Base-by-base conservation (phyloP, 768 basidiomycete genomes). In the Pleurotus pulmonarius region DNA sequence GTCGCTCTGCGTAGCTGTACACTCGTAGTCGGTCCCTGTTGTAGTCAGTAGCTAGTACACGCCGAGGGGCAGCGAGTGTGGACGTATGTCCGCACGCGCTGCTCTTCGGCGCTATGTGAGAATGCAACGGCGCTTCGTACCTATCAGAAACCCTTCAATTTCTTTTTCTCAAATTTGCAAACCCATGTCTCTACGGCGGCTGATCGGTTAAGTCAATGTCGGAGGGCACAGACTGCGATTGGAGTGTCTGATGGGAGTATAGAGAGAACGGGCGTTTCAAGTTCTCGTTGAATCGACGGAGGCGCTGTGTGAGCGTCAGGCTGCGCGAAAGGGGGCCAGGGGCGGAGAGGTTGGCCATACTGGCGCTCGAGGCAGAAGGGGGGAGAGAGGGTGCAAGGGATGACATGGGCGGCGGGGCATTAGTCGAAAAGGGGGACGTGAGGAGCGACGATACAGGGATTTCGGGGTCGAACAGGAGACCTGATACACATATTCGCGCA, bases 401-500 rank as follows among this genome's bases (percentile, higher is more conserved):
- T 12, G 48, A 49, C 3, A 49, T 25, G 11, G 48, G 61, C 60
- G 59, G 72, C 67, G 39, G 68, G 66, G 56, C 62, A 67, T 54
- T 61, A 5, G 48, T 45, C 44, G 68, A 67, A 24, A 75, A 68
- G 7, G 72, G 67, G 2, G 75, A 67, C 37, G 73, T 69, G 63
- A 84, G 82, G 4, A 82, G 63, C 26, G 79, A 64, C 49, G 77
- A 78, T 53, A 81, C 69, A 41, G 80, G 78, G 5, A 88, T 71
- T 59, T 91, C 88, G 12, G 92, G 92, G 67, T 95, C 94, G 47
- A 97, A 78, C 15, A 98, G 67, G 59, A 98, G 82, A 20, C 96
- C 96, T 22, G 89, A 91, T 26, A 94, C 88, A 64, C 92, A 83
- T 65, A 95, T 94, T 22, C 95, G 87, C 43, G 92, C 92, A 61